Conservation (phyloP, 1,284 basidiomycete species). For the Fomitopsis pinicola region DNA sequence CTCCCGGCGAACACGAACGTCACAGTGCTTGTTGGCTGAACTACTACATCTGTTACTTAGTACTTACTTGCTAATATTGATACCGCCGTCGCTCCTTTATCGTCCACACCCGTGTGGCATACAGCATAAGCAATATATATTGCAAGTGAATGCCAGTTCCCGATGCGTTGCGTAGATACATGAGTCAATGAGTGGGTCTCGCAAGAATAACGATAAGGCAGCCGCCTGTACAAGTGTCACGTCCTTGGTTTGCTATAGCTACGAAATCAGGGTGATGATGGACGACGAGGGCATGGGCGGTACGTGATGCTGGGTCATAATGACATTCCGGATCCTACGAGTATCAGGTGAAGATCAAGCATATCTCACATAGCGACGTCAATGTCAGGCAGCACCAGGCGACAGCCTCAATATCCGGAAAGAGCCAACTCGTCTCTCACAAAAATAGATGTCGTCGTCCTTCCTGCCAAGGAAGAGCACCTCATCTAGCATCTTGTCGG, state of each 20-base stretch:
- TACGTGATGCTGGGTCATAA: background rate
- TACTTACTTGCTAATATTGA: background rate
- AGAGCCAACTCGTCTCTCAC: conserved; percentile 66
- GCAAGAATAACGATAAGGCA: background rate
- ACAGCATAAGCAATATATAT: background rate
- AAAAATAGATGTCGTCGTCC: conserved; percentile 72
- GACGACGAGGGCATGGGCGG: background rate
- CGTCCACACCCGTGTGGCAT: background rate
- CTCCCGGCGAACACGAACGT: background rate
- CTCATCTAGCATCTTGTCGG: conserved; percentile 56
- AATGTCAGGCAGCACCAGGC: conserved; percentile 6
- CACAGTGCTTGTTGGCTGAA: background rate
- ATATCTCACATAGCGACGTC: conserved; percentile 17
- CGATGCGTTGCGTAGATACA: background rate
- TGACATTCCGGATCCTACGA: conserved; percentile 4
- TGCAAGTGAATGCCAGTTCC: background rate
- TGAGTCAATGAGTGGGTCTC: background rate
- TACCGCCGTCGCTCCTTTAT: background rate
- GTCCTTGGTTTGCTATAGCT: background rate
- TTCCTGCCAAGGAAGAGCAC: conserved; percentile 73
- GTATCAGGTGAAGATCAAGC: conserved; percentile 20
- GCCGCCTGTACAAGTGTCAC: background rate
- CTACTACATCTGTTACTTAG: background rate
- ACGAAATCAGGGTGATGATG: background rate
- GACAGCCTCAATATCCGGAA: conserved; percentile 69